Base-by-base conservation (phyloP, 2,329 filamentous ascomycete genomes). In the Fusarium dlaminii region DNA sequence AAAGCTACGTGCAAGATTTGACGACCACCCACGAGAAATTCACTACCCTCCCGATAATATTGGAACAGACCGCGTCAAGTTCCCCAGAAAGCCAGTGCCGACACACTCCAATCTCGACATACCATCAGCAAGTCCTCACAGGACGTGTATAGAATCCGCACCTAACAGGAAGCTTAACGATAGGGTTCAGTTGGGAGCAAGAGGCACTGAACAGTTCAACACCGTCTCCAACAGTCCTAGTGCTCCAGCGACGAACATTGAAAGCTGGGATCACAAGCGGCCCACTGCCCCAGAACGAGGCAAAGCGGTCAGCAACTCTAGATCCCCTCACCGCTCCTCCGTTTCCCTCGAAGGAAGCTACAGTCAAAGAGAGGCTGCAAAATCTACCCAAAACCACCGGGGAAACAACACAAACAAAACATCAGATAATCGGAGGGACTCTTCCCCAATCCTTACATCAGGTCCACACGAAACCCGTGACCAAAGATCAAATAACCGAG, bases 321-420 rank as follows among this genome's bases (percentile, higher is more conserved):
- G 52, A 55, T 61, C 57, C n/a, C 24, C 45, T 52, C 69, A 57
- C 46, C 55, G 30, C 59, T 61, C 55, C 43, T 17, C 49, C 34
- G 20, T 36, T 40, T 40, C 27, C n/a, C 18, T 39, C 42, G 51
- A 24, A 14, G 60, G 55, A 70, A 52, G 55, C 27, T 22, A 55
- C 36, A 40, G 32, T 42, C 37, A 49, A 37, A 42, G 29, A 24
- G 46, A 27, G 40, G 14, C 39, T 39, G 18, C 51, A 45, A 59
- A 42, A 49, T n/a, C 36, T 43, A 24, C 48, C 56, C 45, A 57
- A 66, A 51, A 57, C 67, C 24, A 54, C 58, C 48, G 40, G 71
- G 39, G 64, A 75, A 60, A 71, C 69, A 58, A 68, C 69, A 34
- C 70, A 74, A 63, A 57, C 61, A 60, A 72, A 74, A 39, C 55